These are phyloP conservation scores for Aphanomyces stellatus DNA, from an alignment of 352 stramenopile genomes.

Conservation along the genomic window DNA sequence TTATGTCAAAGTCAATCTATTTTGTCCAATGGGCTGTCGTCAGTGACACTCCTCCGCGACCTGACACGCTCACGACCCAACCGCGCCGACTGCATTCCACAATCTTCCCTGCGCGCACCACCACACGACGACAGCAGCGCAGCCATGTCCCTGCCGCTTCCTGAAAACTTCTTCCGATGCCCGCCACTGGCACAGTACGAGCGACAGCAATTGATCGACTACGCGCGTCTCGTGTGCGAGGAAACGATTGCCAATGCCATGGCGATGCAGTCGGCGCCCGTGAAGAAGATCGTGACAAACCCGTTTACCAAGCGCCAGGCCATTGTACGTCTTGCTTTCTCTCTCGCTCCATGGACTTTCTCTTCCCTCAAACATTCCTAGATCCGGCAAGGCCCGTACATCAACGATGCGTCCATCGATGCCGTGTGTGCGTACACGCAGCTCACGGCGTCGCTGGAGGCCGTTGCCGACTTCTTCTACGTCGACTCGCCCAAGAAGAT, in stretches of 20 bases:
- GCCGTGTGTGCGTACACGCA: conserved; percentile 51
- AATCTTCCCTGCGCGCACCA: no score
- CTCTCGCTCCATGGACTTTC: conserved; percentile 25
- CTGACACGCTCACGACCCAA: no score
- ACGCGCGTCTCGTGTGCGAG: conserved; percentile 71
- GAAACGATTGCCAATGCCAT: conserved; percentile 58
- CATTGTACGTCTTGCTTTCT: conserved; percentile 40
- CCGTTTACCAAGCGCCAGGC: conserved; percentile 32
- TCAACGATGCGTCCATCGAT: background rate
- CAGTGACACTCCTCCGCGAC: no score
- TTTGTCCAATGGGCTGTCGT: no score
- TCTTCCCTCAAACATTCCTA: background rate
- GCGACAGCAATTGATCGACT: conserved; percentile 52
- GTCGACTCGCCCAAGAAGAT: conserved; percentile 60
- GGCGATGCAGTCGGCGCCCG: conserved; percentile 50
- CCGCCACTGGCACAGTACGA: conserved; percentile 55
- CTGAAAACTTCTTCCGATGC: conserved; percentile 58
- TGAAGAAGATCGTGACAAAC: conserved; percentile 59
- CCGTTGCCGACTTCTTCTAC: conserved; percentile 75
- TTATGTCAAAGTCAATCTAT: no score
- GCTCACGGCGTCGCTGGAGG: conserved; percentile 69
- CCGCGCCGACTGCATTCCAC: no score
- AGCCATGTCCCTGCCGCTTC: conserved; percentile 39
- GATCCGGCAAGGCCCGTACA: background rate
- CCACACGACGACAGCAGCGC: no score